Percentiles rank a stretch among this genome's conserved stretches.
Conservation (phyloP, 2,329 filamentous ascomycete genomes). For the Alternaria arborescens region DNA sequence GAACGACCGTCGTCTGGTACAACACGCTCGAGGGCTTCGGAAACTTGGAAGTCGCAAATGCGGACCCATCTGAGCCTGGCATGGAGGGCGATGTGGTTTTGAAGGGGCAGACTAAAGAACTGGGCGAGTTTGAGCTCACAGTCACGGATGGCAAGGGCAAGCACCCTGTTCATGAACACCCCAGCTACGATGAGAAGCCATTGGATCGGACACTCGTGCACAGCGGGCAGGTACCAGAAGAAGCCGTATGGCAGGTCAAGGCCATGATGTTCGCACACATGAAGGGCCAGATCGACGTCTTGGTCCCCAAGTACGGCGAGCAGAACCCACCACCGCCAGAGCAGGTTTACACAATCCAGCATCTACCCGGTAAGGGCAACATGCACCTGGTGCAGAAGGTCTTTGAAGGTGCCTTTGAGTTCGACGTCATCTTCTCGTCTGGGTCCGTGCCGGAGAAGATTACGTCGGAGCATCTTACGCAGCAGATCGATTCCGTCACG, state of each 20-base stretch:
- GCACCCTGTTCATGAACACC: slow-evolving; percentile 66
- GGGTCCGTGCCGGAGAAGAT: slow-evolving; percentile 67
- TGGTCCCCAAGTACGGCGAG: slow-evolving; percentile 66
- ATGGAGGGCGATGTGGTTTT: slow-evolving; percentile 71
- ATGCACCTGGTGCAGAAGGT: slow-evolving; percentile 89
- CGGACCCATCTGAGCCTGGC: slow-evolving; percentile 57
- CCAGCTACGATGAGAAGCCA: slow-evolving; percentile 72
- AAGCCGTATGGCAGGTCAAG: slow-evolving; percentile 86
- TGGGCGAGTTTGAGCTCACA: slow-evolving; percentile 82
- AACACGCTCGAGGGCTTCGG: slow-evolving; percentile 80
- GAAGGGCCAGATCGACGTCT: slow-evolving; percentile 69
- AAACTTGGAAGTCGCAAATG: slow-evolving; percentile 67
- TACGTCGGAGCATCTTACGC: slow-evolving; percentile 70
- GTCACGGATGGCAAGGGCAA: slow-evolving; percentile 76
- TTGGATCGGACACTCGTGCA: slow-evolving; percentile 79
- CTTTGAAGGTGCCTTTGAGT: slow-evolving; percentile 88
- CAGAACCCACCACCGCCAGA: slow-evolving; percentile 78
- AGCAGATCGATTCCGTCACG: slow-evolving; percentile 72
- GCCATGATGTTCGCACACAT: slow-evolving; percentile 68
- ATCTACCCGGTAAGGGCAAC: slow-evolving; percentile 76
- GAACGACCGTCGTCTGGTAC: slow-evolving; percentile 84
- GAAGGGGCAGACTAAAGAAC: slow-evolving; percentile 71
- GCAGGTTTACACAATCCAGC: slow-evolving; percentile 81
- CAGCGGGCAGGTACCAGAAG: slow-evolving; percentile 71
- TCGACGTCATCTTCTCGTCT: slow-evolving; percentile 90